Evolutionary conservation across 169 alveolate genomes (phyloP).

Genomic region (Miamiensis avidus): DNA sequence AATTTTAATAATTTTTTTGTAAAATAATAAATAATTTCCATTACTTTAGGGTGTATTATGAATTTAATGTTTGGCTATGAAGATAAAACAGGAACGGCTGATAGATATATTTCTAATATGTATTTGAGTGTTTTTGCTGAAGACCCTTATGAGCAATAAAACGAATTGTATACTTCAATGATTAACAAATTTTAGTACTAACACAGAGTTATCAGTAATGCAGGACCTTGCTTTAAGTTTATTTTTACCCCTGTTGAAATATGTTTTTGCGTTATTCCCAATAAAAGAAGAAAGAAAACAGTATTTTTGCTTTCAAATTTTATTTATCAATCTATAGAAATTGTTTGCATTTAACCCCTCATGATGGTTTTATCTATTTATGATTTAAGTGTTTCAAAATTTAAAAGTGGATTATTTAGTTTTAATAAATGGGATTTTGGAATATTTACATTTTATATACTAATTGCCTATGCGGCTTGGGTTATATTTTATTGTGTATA

Average conservation of each 20-base stretch:
- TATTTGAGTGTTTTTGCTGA: neutral
- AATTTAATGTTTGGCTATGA: neutral
- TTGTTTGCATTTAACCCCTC: neutral
- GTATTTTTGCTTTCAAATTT: neutral
- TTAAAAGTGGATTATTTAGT: too few relatives aligned
- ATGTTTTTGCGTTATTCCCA: neutral
- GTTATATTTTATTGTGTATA: too few relatives aligned
- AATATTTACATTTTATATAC: too few relatives aligned
- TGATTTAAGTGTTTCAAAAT: neutral
- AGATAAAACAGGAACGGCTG: neutral
- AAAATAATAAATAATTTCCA: neutral
- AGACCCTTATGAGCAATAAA: neutral
- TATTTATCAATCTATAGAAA: neutral
- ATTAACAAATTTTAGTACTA: too few relatives aligned
- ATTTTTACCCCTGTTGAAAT: neutral
- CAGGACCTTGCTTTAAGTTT: neutral
- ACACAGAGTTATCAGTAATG: neutral
- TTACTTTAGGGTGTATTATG: neutral
- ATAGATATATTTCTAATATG: neutral
- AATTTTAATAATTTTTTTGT: too few relatives aligned
- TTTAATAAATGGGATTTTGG: neutral
- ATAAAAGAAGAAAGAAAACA: too few relatives aligned
- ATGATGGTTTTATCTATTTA: neutral
- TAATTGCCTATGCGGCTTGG: neutral
- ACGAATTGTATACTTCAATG: too few relatives aligned